These are phyloP conservation scores for Ophiosphaerella narmari DNA, from an alignment of 2,329 filamentous ascomycete genomes.

Conservation along the genomic window DNA sequence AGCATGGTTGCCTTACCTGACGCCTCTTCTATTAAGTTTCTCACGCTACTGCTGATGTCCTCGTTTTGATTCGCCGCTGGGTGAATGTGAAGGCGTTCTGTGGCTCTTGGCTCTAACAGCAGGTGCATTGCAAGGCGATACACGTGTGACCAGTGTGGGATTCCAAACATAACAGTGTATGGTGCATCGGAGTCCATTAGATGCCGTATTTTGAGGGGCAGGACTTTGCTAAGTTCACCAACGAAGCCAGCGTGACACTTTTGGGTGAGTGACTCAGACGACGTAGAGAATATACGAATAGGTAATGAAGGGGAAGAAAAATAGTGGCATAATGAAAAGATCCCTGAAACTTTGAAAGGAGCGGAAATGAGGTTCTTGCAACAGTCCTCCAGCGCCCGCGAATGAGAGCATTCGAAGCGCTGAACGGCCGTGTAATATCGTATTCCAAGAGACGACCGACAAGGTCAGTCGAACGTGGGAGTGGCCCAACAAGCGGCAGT, in stretches of 20 bases:
- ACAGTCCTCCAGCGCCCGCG: not conserved
- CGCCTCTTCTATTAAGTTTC: slow-evolving; percentile 23
- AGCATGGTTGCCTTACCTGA: slow-evolving; percentile 36
- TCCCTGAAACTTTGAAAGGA: not conserved
- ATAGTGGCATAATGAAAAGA: slow-evolving; percentile 10
- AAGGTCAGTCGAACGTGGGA: slow-evolving; percentile 9
- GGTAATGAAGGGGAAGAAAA: not conserved
- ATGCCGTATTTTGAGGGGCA: too few relatives aligned
- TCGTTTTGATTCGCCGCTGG: slow-evolving; percentile 25
- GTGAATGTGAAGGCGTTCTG: slow-evolving; percentile 11
- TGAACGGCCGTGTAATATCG: slow-evolving; percentile 18
- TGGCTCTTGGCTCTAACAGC: slow-evolving; percentile 19
- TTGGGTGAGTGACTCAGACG: not conserved
- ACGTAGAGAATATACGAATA: not conserved
- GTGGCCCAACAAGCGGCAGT: slow-evolving; percentile 20
- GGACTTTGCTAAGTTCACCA: not conserved
- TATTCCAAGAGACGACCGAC: slow-evolving; percentile 12
- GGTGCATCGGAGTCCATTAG: too few relatives aligned
- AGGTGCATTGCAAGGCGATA: slow-evolving; percentile 1
- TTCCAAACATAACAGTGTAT: too few relatives aligned
- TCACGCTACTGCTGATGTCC: slow-evolving; percentile 8
- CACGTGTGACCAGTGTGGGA: not conserved
- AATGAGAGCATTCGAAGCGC: slow-evolving; percentile 4
- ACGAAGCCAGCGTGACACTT: not conserved
- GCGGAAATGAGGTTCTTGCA: slow-evolving; percentile 7